Evolutionary conservation across 352 stramenopile genomes (phyloP), one percentile per base, ranked within the genome.

Genomic region (Globisporangium alternatum): DNA sequence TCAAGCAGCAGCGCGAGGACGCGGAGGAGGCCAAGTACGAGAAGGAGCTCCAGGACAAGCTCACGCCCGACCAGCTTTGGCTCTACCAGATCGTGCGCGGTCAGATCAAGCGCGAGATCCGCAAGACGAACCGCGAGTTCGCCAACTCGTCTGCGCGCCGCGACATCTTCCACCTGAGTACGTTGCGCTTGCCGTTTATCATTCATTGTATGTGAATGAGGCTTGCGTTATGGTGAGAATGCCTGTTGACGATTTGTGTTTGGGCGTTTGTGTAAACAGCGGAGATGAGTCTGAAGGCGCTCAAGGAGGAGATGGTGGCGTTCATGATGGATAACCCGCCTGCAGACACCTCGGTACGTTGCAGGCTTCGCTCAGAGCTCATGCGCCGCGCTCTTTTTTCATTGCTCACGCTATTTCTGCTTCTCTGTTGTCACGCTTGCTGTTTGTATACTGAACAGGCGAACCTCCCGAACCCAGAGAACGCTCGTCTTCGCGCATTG

Each of bases 141-240:
- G 74, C 82, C 21, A 81, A 56, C 3, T 91, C 80, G 15, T 70
- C 72, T 6, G 81, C 79, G 6, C 75, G 81, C 0, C 64, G 65
- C 31, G 83, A 91, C 60, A 88, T 91, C 37, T 75, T 91, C 59
- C 72, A 84, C 47, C 63, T 91, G 33, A 91, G 80, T 83, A 69
- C 48, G 76, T 75, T 17, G 31, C 8, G 21, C 6, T 19, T 21
- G 25, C 12, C 17, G 17, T 25, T 13, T 17, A 25, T 1, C 8
- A 30, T 5, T 52, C n/a, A 22, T 49, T 31, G 25, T 21, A 13
- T 52, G 25, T 37, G n/a, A 13, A 21, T 12, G 3, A 13, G 35
- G 35, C 6, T 41, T 41, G 35, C 35, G 35, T 12, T 13, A 47
- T 56, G 22, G 8, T 39, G 30, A 35, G 3, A 15, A 30, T 44